These are phyloP conservation scores for Melanogaster broomeanus DNA, from an alignment of 768 basidiomycete species.

Conservation along the genomic window DNA sequence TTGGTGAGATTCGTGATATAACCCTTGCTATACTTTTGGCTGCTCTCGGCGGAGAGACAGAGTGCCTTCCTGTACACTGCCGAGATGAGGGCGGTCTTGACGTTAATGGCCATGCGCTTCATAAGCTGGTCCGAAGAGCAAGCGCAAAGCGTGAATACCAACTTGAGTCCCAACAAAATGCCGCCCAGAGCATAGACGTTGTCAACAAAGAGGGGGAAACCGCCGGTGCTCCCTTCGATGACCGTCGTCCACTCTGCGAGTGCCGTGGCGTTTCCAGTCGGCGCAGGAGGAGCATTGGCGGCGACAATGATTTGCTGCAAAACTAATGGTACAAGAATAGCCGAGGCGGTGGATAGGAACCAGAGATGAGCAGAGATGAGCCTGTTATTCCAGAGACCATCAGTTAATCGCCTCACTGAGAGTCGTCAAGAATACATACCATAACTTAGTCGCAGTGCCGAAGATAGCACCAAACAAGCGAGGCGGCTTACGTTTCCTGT, in stretches of 20 bases:
- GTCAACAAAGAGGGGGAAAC: slow-evolving; percentile 28
- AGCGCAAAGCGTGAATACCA: slow-evolving; percentile 24
- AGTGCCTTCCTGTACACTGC: slow-evolving; percentile 34
- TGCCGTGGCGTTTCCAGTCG: slow-evolving; percentile 18
- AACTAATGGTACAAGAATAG: slow-evolving; percentile 24
- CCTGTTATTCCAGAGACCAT: slow-evolving; percentile 11
- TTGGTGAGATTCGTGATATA: slow-evolving; percentile 32
- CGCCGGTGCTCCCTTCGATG: slow-evolving; percentile 26
- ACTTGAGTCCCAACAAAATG: slow-evolving; percentile 26
- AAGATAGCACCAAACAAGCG: slow-evolving; percentile 18
- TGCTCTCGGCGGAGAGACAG: slow-evolving; percentile 26
- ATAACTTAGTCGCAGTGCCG: slow-evolving; percentile 13
- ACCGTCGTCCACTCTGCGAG: slow-evolving; percentile 19
- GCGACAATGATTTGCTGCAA: slow-evolving; percentile 31
- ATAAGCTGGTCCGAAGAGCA: slow-evolving; percentile 31
- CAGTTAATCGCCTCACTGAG: not conserved
- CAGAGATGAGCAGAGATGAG: slow-evolving; percentile 28
- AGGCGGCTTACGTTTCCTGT: slow-evolving; percentile 12
- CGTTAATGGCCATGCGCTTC: slow-evolving; percentile 28
- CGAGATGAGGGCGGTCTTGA: slow-evolving; percentile 31
- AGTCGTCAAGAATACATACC: slow-evolving; percentile 9
- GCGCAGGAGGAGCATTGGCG: slow-evolving; percentile 17
- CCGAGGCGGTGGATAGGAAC: slow-evolving; percentile 24
- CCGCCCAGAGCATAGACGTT: slow-evolving; percentile 23
- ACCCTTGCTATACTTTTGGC: slow-evolving; percentile 26